Percentiles rank a stretch among this genome's conserved stretches.
Evolutionary conservation across 176 grass and related monocot species (phyloP).

Genomic region (Coix lacrymajobi): DNA sequence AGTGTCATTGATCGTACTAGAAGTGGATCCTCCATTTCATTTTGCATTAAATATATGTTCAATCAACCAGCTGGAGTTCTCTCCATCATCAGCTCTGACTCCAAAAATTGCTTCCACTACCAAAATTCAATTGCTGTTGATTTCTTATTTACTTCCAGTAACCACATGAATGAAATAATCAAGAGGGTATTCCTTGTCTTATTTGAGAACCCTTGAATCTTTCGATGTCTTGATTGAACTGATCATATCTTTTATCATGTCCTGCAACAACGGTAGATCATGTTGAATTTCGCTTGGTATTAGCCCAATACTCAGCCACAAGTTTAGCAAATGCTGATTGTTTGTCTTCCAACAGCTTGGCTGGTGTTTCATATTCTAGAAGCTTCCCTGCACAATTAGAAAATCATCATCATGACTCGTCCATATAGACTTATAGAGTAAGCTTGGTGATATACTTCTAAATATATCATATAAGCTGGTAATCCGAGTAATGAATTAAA

Average conservation of each 20-base stretch:
- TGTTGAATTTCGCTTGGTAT: conserved; percentile 59
- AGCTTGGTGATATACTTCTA: background rate
- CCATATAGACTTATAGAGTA: background rate
- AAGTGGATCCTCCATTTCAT: background rate
- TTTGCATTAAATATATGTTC: background rate
- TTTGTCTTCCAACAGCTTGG: conserved; percentile 67
- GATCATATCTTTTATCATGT: background rate
- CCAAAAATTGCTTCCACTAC: background rate
- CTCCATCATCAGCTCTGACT: background rate
- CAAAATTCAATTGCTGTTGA: background rate
- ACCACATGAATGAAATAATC: conserved; percentile 6
- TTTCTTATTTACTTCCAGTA: background rate
- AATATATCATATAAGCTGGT: conserved; percentile 13
- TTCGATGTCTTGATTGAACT: conserved; percentile 4
- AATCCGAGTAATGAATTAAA: background rate
- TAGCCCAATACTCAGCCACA: conserved; percentile 92
- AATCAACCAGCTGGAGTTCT: background rate
- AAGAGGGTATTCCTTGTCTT: background rate
- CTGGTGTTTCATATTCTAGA: conserved; percentile 84
- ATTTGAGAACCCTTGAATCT: background rate
- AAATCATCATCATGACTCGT: conserved; percentile 3
- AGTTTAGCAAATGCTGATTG: conserved; percentile 88
- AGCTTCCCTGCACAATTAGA: conserved; percentile 56
- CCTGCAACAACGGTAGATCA: conserved; percentile 14
- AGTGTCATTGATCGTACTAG: background rate